Evolutionary conservation across 2,329 filamentous ascomycete genomes (phyloP).

Genomic region (Sporothrix humicola): DNA sequence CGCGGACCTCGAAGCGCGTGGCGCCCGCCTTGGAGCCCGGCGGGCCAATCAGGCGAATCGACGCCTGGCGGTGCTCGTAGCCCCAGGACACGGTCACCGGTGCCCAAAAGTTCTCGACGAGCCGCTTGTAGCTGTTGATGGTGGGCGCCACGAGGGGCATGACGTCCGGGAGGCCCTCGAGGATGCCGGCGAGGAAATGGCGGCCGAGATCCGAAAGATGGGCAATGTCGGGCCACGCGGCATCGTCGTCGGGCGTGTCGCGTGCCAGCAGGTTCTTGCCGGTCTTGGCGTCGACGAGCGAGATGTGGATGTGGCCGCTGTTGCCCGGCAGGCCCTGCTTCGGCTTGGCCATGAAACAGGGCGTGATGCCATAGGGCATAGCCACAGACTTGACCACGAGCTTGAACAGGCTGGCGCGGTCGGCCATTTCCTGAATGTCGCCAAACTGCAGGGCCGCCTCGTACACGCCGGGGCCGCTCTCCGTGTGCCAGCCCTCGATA

Average conservation of each 20-base stretch:
- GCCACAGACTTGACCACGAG: slow-evolving; percentile 89
- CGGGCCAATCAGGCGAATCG: slow-evolving; percentile 85
- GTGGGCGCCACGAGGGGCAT: slow-evolving; percentile 96
- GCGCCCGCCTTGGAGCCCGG: slow-evolving; percentile 83
- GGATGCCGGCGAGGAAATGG: slow-evolving; percentile 88
- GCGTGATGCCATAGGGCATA: slow-evolving; percentile 86
- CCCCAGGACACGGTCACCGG: slow-evolving; percentile 98
- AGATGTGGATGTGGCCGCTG: slow-evolving; percentile 94
- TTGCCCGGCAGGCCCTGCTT: slow-evolving; percentile 90
- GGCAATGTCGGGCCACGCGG: slow-evolving; percentile 75
- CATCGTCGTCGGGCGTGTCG: slow-evolving; percentile 70
- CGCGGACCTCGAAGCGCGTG: slow-evolving; percentile 90
- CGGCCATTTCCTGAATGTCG: slow-evolving; percentile 87
- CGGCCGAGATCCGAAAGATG: slow-evolving; percentile 86
- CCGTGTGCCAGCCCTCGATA: slow-evolving; percentile 95
- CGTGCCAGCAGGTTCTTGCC: slow-evolving; percentile 85
- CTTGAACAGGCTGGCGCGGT: slow-evolving; percentile 92
- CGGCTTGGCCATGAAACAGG: slow-evolving; percentile 99
- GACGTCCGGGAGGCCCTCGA: slow-evolving; percentile 87
- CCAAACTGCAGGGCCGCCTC: slow-evolving; percentile 94
- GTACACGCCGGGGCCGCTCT: slow-evolving; percentile 91
- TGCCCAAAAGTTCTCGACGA: slow-evolving; percentile 99
- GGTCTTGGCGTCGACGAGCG: slow-evolving; percentile 75
- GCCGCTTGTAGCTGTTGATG: slow-evolving; percentile 95
- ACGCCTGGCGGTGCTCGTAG: slow-evolving; percentile 90